Conservation (phyloP, 352 stramenopile species). For the Globisporangium radiosum region DNA sequence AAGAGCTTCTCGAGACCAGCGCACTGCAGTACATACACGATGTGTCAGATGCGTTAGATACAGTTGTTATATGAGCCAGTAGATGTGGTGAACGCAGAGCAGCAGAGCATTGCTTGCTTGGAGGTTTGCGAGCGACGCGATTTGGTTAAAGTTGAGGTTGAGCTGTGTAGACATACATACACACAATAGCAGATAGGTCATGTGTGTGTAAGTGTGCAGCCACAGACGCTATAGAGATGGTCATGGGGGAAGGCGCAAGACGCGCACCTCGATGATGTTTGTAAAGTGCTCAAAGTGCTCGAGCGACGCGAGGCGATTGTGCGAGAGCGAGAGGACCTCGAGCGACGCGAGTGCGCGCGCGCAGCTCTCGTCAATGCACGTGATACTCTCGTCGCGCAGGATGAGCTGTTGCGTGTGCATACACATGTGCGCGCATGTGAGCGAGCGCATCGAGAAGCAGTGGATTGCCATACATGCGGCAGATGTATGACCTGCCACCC, state of each 20-base stretch:
- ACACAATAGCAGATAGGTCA: too few species aligned
- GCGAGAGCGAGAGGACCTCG: constrained; percentile 77
- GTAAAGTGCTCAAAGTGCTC: constrained; percentile 58
- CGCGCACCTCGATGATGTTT: constrained; percentile 63
- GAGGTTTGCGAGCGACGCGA: constrained; percentile 37
- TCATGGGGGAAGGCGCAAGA: neutral
- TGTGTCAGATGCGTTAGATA: neutral
- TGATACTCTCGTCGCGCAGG: constrained; percentile 54
- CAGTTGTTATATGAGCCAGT: neutral
- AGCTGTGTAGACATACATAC: constrained; percentile 20
- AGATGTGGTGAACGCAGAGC: neutral
- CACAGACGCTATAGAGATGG: too few species aligned
- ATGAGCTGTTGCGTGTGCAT: constrained; percentile 38
- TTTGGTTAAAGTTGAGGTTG: constrained; percentile 68
- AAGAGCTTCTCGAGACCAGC: constrained; percentile 57
- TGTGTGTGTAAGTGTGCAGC: too few species aligned
- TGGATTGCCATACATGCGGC: too few species aligned
- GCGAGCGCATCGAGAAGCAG: neutral
- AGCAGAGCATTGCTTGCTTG: constrained; percentile 19
- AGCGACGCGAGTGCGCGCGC: constrained; percentile 49
- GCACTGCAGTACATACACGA: constrained; percentile 19
- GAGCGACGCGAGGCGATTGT: constrained; percentile 61
- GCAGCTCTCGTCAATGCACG: constrained; percentile 40
- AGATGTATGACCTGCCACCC: too few species aligned
- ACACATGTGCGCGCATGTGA: neutral